These are phyloP conservation scores for Cryptosporidium bovis DNA, from an alignment of 169 alveolate species.

Conservation along the genomic window DNA sequence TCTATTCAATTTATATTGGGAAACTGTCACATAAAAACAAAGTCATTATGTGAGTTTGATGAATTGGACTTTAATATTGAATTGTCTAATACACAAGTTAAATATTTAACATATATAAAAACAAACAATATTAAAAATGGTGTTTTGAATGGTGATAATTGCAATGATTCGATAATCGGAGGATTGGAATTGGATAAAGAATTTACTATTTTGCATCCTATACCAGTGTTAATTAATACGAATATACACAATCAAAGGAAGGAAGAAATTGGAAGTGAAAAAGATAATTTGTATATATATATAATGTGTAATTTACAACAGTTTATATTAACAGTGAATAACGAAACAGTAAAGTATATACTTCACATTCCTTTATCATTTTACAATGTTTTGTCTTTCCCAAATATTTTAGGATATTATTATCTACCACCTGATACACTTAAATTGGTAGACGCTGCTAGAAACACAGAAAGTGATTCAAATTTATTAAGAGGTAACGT, in stretches of 20 bases:
- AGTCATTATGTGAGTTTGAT: slow-evolving; percentile 20
- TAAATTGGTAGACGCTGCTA: not conserved
- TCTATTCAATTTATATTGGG: slow-evolving; percentile 57
- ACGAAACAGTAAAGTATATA: slow-evolving; percentile 39
- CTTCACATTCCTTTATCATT: slow-evolving; percentile 65
- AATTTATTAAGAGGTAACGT: not conserved
- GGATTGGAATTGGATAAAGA: slow-evolving; percentile 16
- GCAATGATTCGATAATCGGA: not conserved
- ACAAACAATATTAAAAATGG: not conserved
- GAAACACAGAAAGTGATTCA: not conserved
- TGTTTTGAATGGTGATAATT: not conserved
- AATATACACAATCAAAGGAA: slow-evolving; percentile 8
- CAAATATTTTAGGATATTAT: slow-evolving; percentile 47
- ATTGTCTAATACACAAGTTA: slow-evolving; percentile 53
- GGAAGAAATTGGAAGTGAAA: slow-evolving; percentile 27
- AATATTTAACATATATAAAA: slow-evolving; percentile 4
- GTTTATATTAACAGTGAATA: slow-evolving; percentile 24
- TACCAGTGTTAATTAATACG: slow-evolving; percentile 33
- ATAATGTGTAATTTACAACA: slow-evolving; percentile 42
- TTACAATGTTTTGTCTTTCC: slow-evolving; percentile 24
- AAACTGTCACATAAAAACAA: slow-evolving; percentile 37
- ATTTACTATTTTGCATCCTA: slow-evolving; percentile 49
- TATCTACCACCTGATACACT: slow-evolving; percentile 48
- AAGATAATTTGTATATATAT: slow-evolving; percentile 30
- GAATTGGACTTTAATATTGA: slow-evolving; percentile 26